Evolutionary conservation across 1,139 yeast species (phyloP).

Genomic region (Yamadazyma triangularis): DNA sequence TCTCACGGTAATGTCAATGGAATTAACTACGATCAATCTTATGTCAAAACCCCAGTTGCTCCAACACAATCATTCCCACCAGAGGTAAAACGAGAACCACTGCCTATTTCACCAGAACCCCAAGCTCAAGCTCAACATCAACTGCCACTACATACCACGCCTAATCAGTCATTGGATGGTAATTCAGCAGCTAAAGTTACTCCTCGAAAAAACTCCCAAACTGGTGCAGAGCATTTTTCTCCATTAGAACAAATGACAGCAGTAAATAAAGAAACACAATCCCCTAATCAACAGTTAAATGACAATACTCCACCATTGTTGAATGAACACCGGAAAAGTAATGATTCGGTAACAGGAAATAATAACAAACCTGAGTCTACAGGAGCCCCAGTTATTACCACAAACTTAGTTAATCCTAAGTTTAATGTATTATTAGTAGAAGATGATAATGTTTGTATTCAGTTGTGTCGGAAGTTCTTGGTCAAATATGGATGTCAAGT

Average conservation of each 20-base stretch:
- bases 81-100: too few species aligned
- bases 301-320: too few species aligned
- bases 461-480: conserved; percentile 70
- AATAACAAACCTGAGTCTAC: too few species aligned
- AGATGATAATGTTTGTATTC: conserved; percentile 82
- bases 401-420: conserved; percentile 36
- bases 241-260: too few species aligned
- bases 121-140: not conserved
- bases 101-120: not conserved
- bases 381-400: conserved; percentile 22
- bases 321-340: not conserved
- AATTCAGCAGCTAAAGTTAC: not conserved
- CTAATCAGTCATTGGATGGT: not conserved
- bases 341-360: not conserved
- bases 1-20: too few species aligned
- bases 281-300: not conserved
- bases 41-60: not conserved
- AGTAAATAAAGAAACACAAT: not conserved
- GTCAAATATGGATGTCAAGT: conserved; percentile 89
- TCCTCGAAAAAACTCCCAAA: not conserved
- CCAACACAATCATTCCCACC: not conserved
- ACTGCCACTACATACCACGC: not conserved
- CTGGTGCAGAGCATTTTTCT: too few species aligned
- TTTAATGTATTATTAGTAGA: conserved; percentile 79
- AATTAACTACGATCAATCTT: too few species aligned